A percentile compares a stretch with the other conserved stretches of the same genome.
Evolutionary conservation across 2,329 filamentous ascomycete genomes (phyloP).

Genomic region (Colletotrichum sp.): DNA sequence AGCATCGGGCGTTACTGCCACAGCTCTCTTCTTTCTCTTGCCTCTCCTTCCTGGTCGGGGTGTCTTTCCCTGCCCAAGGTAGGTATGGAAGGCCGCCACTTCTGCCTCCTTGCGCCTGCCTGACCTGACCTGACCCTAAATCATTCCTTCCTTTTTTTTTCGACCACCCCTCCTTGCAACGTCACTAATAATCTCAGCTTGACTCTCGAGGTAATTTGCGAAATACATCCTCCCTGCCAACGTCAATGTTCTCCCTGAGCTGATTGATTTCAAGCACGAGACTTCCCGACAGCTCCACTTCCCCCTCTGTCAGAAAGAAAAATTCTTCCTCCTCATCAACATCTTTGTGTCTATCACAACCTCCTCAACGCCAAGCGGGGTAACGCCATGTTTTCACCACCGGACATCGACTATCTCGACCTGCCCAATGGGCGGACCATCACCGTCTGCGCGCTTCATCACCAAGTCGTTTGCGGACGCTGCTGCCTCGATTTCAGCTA

Average conservation of each 20-base stretch:
- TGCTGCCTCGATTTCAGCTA: conserved; percentile 9
- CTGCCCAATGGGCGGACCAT: conserved; percentile 1
- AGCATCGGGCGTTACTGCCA: not conserved
- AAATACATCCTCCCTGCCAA: not conserved
- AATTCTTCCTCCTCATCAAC: not conserved
- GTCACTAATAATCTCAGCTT: not conserved
- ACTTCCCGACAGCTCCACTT: not conserved
- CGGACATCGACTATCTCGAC: not conserved
- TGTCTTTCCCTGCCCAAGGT: not conserved
- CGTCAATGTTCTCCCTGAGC: not conserved
- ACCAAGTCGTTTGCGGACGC: not conserved
- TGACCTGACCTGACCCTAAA: not conserved
- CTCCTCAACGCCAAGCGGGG: not conserved
- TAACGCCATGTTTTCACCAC: not conserved
- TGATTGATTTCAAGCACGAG: not conserved
- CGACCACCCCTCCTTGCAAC: not conserved
- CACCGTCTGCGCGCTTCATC: not conserved
- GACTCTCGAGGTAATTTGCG: fast-evolving
- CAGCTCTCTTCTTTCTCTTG: not conserved
- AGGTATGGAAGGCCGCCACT: not conserved
- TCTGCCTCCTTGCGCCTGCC: not conserved
- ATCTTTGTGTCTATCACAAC: fast-evolving
- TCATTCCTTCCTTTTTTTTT: not conserved
- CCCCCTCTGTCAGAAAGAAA: not conserved
- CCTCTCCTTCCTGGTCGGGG: not conserved